Percentiles rank a stretch among this genome's conserved stretches.
phyloP scores from a whole-genome alignment of 352 stramenopile species.

The Phytopythium helicoides region DNA sequence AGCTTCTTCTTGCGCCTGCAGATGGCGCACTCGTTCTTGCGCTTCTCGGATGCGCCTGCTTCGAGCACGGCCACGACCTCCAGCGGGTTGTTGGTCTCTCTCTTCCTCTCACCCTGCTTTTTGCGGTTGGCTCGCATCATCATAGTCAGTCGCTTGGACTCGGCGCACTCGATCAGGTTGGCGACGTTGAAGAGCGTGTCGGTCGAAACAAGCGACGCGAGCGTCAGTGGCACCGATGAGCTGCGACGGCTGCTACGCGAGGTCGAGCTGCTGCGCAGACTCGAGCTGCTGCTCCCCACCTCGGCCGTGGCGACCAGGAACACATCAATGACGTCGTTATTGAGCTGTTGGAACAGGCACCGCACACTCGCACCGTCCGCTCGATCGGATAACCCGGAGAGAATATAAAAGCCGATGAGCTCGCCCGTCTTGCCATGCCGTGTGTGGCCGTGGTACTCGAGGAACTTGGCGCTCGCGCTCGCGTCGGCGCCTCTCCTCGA shows the following conservation, averaged over 20 bases:
- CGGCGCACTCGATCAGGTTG: slow-evolving; percentile 32
- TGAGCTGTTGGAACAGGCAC: slow-evolving; percentile 45
- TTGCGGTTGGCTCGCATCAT: slow-evolving; percentile 35
- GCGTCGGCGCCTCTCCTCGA: background rate
- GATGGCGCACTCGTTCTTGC: slow-evolving; percentile 21
- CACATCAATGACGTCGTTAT: slow-evolving; percentile 39
- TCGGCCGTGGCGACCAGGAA: slow-evolving; percentile 40
- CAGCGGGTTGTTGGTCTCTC: slow-evolving; percentile 1
- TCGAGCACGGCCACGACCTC: slow-evolving; percentile 3
- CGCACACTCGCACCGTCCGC: slow-evolving; percentile 18
- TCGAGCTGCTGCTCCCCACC: slow-evolving; percentile 2
- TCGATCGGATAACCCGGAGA: background rate
- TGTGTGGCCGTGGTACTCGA: slow-evolving; percentile 7
- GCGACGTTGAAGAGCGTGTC: slow-evolving; percentile 35
- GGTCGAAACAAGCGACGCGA: slow-evolving; percentile 14
- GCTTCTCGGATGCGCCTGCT: slow-evolving; percentile 2
- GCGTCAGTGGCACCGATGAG: slow-evolving; percentile 9
- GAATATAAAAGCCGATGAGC: slow-evolving; percentile 35
- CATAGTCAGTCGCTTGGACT: slow-evolving; percentile 44
- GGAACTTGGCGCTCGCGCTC: background rate
- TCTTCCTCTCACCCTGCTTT: slow-evolving; percentile 7
- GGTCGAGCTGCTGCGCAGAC: background rate
- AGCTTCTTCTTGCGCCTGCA: slow-evolving; percentile 34
- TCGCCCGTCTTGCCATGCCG: slow-evolving; percentile 9
- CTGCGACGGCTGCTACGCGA: background rate